Base-by-base conservation (phyloP, 2,329 filamentous ascomycete species). In the Tolypocladium album region DNA sequence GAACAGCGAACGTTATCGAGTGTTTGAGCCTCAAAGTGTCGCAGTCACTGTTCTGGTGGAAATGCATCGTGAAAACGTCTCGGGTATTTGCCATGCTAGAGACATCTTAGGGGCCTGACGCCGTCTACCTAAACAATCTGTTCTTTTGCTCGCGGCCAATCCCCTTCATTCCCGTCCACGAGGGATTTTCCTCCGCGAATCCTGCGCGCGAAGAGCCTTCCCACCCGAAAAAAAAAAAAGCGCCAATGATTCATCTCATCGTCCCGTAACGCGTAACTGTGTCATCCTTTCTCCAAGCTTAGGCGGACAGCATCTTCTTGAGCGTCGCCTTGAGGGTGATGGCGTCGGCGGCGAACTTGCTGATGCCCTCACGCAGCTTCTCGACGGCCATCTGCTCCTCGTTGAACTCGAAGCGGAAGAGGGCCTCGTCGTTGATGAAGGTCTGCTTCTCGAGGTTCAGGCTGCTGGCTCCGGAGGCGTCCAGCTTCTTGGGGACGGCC, bases 321-420 rank as follows among this genome's bases (percentile, higher is more conserved):
- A 99, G 83, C 72, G 96, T 92, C 65, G 85, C 84, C 89, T 97
- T 97, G 70, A 99, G 87, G 62, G 91, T 96, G 67, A 92, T 80
- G 67, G 94, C 92, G 73, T 99, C 94, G 68, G 94, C 94, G 61
- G 94, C 93, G 73, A 99, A 99, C 82, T 97, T 97, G 84, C 90
- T 95, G 83, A 99, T 99, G 79, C 94, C 94, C 81, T 99, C 94
- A 64, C 92, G 90, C 70, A 99, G 87, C 89, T 99, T 99, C 88
- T 97, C 92, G 67, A 96, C 91, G 65, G 90, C 94, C 94, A 99
- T 99, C 77, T 93, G 89, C 73, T 99, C 92, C 85, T 99, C 94
- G 85, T 99, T 99, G 87, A 99, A 96, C 79, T 92, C 89, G 83
- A 97, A 99, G 76, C 94, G 92, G 92, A 97, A 99, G 57, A 78